phyloP scores from a whole-genome alignment of 345 rosid species.

The Brassica nigra region DNA sequence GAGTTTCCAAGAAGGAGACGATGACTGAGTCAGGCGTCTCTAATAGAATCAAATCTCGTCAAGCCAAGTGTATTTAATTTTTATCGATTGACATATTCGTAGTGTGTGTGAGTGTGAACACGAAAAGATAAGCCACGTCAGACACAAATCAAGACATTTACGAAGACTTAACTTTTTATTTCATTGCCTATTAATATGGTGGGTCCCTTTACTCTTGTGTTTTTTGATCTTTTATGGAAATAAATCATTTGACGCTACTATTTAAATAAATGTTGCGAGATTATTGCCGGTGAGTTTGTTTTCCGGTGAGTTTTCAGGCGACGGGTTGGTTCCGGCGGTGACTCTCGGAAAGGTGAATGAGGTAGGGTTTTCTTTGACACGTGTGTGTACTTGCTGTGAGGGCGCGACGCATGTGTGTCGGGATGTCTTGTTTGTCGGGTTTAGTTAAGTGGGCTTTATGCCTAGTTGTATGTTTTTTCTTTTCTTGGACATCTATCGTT shows the following conservation, averaged over 20 bases:
- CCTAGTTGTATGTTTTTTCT: too few relatives aligned
- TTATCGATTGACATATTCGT: not conserved
- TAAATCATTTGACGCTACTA: not conserved
- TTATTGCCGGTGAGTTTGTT: not conserved
- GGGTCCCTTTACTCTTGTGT: not conserved
- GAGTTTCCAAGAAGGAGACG: not conserved
- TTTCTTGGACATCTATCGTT: too few relatives aligned
- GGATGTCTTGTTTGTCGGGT: too few relatives aligned
- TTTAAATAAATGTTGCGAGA: not conserved
- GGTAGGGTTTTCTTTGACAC: too few relatives aligned
- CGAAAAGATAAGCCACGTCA: not conserved
- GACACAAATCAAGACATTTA: not conserved
- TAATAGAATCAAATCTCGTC: not conserved
- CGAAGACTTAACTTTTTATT: not conserved
- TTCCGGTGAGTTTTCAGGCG: too few relatives aligned
- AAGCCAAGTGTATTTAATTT: not conserved
- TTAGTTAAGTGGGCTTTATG: too few relatives aligned
- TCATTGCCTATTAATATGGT: not conserved
- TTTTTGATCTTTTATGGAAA: not conserved
- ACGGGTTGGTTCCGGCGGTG: too few relatives aligned
- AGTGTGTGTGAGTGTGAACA: not conserved
- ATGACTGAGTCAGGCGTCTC: not conserved
- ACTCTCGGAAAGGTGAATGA: too few relatives aligned
- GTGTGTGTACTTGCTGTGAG: too few relatives aligned
- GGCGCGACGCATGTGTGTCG: too few relatives aligned